phyloP scores from a whole-genome alignment of 345 rosid genomes.

The Boechera retrofracta region DNA sequence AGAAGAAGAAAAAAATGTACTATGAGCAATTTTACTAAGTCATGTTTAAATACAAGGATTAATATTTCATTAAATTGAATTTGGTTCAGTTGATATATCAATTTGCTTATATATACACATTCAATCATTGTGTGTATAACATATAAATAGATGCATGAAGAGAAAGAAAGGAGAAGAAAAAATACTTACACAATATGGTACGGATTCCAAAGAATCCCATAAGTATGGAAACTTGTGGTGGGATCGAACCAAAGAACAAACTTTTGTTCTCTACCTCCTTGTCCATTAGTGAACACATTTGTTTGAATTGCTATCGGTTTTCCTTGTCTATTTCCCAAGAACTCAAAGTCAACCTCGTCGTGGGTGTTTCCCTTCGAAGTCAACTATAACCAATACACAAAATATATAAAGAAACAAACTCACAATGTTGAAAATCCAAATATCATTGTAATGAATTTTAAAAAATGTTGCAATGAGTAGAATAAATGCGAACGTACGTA shows the following conservation, averaged over 20 bases:
- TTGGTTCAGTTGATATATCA: too few relatives aligned
- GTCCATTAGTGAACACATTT: conserved; percentile 59
- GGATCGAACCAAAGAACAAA: conserved; percentile 34
- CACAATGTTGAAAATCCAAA: background rate
- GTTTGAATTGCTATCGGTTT: conserved; percentile 63
- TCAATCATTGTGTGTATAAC: too few relatives aligned
- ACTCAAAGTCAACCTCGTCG: conserved; percentile 80
- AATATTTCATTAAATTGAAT: too few relatives aligned
- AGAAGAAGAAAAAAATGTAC: too few relatives aligned
- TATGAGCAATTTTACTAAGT: too few relatives aligned
- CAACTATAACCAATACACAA: conserved; percentile 25
- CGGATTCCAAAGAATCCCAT: background rate
- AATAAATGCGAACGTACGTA: conserved; percentile 48
- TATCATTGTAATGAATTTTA: background rate
- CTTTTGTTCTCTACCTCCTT: conserved; percentile 68
- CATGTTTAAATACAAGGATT: too few relatives aligned
- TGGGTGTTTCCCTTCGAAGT: conserved; percentile 52
- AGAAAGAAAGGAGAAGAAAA: too few relatives aligned
- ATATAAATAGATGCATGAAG: background rate
- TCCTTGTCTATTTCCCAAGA: conserved; percentile 66
- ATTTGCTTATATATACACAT: too few relatives aligned
- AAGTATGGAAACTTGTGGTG: background rate
- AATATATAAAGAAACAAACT: background rate
- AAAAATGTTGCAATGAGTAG: background rate
- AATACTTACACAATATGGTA: background rate